Evolutionary conservation across 495 filamentous ascomycete genomes (phyloP).

Genomic region (Rhypophila decipiens): DNA sequence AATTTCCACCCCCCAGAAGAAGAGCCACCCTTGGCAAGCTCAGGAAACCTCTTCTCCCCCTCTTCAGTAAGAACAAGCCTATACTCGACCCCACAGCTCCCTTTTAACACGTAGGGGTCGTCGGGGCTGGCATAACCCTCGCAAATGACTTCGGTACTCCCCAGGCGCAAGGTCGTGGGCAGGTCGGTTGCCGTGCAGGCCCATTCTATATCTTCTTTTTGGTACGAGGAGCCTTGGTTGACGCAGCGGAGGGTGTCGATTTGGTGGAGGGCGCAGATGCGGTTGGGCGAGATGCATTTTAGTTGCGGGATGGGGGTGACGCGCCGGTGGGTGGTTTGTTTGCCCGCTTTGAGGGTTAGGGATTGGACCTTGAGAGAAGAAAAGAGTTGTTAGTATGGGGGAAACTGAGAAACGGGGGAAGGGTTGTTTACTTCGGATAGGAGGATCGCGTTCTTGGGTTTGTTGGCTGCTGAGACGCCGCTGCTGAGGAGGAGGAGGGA

Average conservation of each 20-base stretch:
- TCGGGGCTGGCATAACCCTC: conserved; percentile 74
- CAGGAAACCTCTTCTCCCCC: conserved; percentile 68
- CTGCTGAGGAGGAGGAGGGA: no score
- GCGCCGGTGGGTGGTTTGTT: conserved; percentile 65
- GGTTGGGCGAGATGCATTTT: conserved; percentile 67
- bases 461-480: conserved; percentile 3
- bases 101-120: conserved; percentile 79
- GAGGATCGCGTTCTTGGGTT: conserved; percentile 22
- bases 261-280: conserved; percentile 54
- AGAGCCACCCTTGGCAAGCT: conserved; percentile 13
- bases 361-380: conserved; percentile 48
- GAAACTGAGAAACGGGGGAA: not conserved
- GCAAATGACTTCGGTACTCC: conserved; percentile 84
- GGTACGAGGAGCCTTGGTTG: conserved; percentile 70
- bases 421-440: conserved; percentile 17
- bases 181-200: conserved; percentile 68
- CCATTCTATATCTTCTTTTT: conserved; percentile 74
- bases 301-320: conserved; percentile 74
- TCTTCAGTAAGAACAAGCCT: conserved; percentile 69
- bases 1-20: conserved; percentile 6
- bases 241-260: conserved; percentile 82
- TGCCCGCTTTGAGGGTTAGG: conserved; percentile 63
- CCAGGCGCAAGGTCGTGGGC: conserved; percentile 80
- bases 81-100: conserved; percentile 92
- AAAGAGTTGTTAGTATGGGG: not conserved